Base-by-base conservation (phyloP, 2,329 filamentous ascomycete species). In the Penicillium vulpinum region DNA sequence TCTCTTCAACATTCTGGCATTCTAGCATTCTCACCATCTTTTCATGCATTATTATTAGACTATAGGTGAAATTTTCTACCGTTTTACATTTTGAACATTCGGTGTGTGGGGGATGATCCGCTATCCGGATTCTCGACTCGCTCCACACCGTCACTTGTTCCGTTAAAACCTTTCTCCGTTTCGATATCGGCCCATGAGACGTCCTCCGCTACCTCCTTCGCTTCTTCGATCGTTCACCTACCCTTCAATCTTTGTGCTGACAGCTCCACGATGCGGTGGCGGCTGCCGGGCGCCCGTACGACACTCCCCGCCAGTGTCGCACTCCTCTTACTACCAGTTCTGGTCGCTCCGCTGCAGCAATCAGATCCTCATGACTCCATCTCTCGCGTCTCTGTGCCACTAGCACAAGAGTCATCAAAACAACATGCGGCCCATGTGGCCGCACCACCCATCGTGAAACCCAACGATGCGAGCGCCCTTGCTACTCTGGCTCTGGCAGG, bases 401-500 rank as follows among this genome's bases (percentile, higher is more conserved):
- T 67, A 51, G 65, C 56, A 48, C 62, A 62, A 39, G 44, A 61
- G 18, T 33, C 59, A 39, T 53, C 56, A 6, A 56, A 43, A 26
- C 50, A 58, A 11, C 10, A 58, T n/a, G 60, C 63, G 48, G 62
- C 58, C 43, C 57, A 61, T 15, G 44, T 58, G 38, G 63, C 63
- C 40, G 59, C 51, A 35, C 60, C 63, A 44, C 59, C 59, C 62
- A 67, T 73, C 62, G 71, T 75, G 66, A 75, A 73, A 66, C 71
- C 75, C 67, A 75, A 79, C 72, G 82, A 94, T 88, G 90, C 87
- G 91, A 92, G 91, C 92, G 92, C 92, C 90, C 84, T 94, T 84
- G 89, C 89, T 85, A 94, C 92, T 89, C 88, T 92, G 84, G 92
- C 93, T 96, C 92, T 91, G 90, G 92, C 88, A 81, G 80, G 77